Conservation (phyloP, 257 asterid genomes). For the Nicotiana sylvestris region DNA sequence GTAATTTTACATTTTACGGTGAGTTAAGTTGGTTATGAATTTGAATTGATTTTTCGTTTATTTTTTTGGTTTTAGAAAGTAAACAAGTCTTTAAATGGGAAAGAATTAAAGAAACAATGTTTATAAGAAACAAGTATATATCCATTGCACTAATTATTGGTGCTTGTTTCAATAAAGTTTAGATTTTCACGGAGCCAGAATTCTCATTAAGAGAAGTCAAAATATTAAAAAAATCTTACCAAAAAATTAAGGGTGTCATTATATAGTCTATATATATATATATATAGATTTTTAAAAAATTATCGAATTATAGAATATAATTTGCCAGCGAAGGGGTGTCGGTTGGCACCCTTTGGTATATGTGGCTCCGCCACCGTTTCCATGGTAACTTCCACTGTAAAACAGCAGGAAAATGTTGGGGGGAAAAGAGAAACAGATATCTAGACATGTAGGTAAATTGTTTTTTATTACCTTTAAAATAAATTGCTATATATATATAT, state of each 20-base stretch:
- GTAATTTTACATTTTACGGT: slow-evolving; percentile 86
- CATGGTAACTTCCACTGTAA: neutral
- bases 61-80: neutral
- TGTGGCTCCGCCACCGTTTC: neutral
- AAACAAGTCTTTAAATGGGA: neutral
- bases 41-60: neutral
- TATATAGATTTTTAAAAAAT: too few species aligned
- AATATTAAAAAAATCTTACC: too few species aligned
- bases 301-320: too few species aligned
- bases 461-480: too few species aligned
- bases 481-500: too few species aligned
- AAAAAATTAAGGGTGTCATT: too few species aligned
- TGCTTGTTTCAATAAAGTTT: neutral
- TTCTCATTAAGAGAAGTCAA: too few species aligned
- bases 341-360: too few species aligned
- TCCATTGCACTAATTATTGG: neutral
- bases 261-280: too few species aligned
- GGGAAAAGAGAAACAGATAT: neutral
- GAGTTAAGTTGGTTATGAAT: neutral
- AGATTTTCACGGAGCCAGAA: too few species aligned
- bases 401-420: neutral
- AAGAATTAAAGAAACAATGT: neutral
- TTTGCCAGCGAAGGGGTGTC: too few species aligned
- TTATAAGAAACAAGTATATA: neutral
- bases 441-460: too few species aligned